A percentile compares a stretch with the other conserved stretches of the same genome.
Evolutionary conservation across 495 filamentous ascomycete genomes (phyloP).

Genomic region (Penicillium waksmanii): DNA sequence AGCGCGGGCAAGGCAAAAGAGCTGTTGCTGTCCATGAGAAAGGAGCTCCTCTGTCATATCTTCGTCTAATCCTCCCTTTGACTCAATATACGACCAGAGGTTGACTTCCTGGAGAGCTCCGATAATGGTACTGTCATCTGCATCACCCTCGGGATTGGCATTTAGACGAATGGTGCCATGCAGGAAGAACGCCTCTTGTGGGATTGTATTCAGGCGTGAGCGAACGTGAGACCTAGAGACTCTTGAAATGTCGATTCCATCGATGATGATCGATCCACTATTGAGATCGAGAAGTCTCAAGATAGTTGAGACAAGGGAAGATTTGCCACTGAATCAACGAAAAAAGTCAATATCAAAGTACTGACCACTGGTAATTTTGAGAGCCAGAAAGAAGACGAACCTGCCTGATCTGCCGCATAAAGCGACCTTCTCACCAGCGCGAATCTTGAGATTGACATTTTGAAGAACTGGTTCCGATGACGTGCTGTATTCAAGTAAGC

Average conservation of each 20-base stretch:
- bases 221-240: conserved; percentile 35
- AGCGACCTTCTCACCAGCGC: conserved; percentile 45
- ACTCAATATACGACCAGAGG: conserved; percentile 41
- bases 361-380: not conserved
- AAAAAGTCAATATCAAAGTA: not conserved
- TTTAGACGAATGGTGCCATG: conserved; percentile 50
- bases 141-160: conserved; percentile 39
- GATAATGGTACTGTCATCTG: conserved; percentile 41
- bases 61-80: conserved; percentile 44
- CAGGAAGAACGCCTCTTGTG: conserved; percentile 54
- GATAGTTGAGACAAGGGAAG: conserved; percentile 45
- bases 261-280: conserved; percentile 45
- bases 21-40: conserved; percentile 49
- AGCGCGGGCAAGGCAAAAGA: conserved; percentile 52
- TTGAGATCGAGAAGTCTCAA: conserved; percentile 41
- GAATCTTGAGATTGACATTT: conserved; percentile 18
- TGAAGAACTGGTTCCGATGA: conserved; percentile 24
- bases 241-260: conserved; percentile 46
- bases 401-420: conserved; percentile 52
- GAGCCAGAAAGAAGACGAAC: conserved; percentile 17
- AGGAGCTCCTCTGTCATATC: conserved; percentile 42
- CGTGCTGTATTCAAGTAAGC: conserved; percentile 4
- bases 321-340: conserved; percentile 39
- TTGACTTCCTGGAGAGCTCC: conserved; percentile 40
- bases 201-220: conserved; percentile 43